Evolutionary conservation across 169 alveolate species (phyloP), one percentile per base, ranked within the genome.

Genomic region (Perkinsus chesapeaki): DNA sequence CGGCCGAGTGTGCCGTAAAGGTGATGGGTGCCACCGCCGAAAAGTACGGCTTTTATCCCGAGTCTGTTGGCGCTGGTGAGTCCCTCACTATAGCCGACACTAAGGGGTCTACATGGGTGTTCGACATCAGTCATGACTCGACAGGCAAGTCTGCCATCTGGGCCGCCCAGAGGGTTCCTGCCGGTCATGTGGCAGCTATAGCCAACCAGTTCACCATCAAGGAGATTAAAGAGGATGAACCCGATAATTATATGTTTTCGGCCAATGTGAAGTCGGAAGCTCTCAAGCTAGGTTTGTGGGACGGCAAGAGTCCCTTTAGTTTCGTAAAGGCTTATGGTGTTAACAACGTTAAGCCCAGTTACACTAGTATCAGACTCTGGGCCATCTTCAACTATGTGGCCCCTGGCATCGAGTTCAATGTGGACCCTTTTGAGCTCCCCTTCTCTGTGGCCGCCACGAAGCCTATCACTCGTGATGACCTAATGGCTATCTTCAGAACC

Each of bases 151-250:
- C 92, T 3, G 92, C 92, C 19, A 38, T 91, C 23, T 91, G 92
- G 92, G 92, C 92, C 19, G 92, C 92, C 0, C 92, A 91, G 39
- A 91, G 72, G 60, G 73, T 91, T 36, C 92, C 92, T 0, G 92
- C 39, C 39, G 92, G 48, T 37, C 92, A 91, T 72, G 36, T 91
- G 39, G 92, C 92, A 3, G 92, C 48, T 39, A 36, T 91, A 5
- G 92, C 92, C 10, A 91, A 91, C 23, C 39, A 39, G 38, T 91
- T 27, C 92, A 91, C 48, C 72, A 91, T 91, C 92, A 39, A 39
- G 73, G 92, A 91, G 73, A 39, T 91, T 31, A 3, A 39, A 31
- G 47, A n/a, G 48, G 20, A 39, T 39, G 92, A 91, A 0, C 36
- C 73, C n/a, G 73, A 91, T 36, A 91, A 38, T 39, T 91, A n/a